A percentile compares a stretch with the other conserved stretches of the same genome.
These are phyloP conservation scores for Alisma plantagoaquatica DNA, from an alignment of 106 monocot species.

Conservation along the genomic window DNA sequence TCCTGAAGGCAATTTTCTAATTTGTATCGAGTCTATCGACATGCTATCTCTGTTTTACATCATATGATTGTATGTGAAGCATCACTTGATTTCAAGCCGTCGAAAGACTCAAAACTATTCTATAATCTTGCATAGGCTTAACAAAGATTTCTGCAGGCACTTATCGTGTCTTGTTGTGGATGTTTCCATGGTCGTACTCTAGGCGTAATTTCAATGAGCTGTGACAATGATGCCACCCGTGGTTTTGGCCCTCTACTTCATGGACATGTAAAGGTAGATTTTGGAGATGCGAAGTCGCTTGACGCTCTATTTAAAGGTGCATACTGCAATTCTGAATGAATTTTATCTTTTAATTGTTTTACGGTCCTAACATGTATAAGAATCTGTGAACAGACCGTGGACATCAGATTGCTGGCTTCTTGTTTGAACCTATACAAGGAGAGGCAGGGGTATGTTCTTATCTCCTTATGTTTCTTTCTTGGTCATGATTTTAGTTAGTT, in stretches of 20 bases:
- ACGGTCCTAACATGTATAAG: not conserved
- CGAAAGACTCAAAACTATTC: not conserved
- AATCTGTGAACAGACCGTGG: constrained; percentile 50
- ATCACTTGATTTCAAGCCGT: too few relatives aligned
- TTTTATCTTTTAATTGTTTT: not conserved
- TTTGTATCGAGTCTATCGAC: too few relatives aligned
- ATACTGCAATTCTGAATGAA: not conserved
- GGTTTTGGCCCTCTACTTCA: constrained; percentile 94
- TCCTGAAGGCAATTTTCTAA: too few relatives aligned
- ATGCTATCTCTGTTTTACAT: too few relatives aligned
- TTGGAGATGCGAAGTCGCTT: constrained; percentile 68
- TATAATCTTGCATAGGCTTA: not conserved
- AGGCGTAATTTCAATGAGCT: constrained; percentile 97
- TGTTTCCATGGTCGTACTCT: constrained; percentile 98
- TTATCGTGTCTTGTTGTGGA: constrained; percentile 93
- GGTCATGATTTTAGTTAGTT: too few relatives aligned
- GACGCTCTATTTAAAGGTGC: constrained; percentile 73
- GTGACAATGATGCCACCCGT: constrained; percentile 89
- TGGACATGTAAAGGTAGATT: constrained; percentile 91
- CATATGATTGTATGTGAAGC: too few relatives aligned
- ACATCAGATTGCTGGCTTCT: constrained; percentile 70
- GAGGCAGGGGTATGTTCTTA: constrained; percentile 93
- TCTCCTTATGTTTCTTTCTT: too few relatives aligned
- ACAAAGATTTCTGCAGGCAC: constrained; percentile 71
- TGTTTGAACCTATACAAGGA: constrained; percentile 99